Conservation (phyloP, 441 rosid genomes). For the Gossypium trilobum region DNA sequence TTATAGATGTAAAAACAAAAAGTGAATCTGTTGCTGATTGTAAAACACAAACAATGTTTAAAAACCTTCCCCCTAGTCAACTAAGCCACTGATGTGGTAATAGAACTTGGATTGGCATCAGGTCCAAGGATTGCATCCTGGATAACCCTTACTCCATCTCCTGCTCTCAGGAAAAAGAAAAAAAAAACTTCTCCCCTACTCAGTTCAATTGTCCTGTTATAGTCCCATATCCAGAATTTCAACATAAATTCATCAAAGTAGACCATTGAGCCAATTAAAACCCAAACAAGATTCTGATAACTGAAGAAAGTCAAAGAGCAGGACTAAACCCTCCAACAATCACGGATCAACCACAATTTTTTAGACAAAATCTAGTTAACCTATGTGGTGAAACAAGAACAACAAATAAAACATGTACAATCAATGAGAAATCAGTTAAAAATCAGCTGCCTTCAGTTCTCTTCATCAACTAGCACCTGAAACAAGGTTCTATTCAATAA, state of each 20-base stretch:
- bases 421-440: neutral
- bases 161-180: too few species aligned
- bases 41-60: neutral
- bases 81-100: too few species aligned
- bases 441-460: neutral
- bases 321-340: neutral
- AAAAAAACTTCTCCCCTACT: neutral
- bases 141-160: too few species aligned
- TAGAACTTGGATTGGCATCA: too few species aligned
- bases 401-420: neutral
- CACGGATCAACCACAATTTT: neutral
- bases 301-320: neutral
- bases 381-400: neutral
- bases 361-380: neutral
- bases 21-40: neutral
- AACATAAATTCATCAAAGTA: neutral
- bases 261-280: neutral
- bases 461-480: conserved; percentile 2
- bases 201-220: neutral
- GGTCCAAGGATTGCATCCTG: too few species aligned
- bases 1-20: neutral
- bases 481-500: neutral
- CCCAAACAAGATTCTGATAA: neutral
- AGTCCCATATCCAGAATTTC: neutral
- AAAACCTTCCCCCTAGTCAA: neutral